These are phyloP conservation scores for Ceratobasidium theobromae DNA, from an alignment of 1,284 basidiomycete species.

Conservation along the genomic window DNA sequence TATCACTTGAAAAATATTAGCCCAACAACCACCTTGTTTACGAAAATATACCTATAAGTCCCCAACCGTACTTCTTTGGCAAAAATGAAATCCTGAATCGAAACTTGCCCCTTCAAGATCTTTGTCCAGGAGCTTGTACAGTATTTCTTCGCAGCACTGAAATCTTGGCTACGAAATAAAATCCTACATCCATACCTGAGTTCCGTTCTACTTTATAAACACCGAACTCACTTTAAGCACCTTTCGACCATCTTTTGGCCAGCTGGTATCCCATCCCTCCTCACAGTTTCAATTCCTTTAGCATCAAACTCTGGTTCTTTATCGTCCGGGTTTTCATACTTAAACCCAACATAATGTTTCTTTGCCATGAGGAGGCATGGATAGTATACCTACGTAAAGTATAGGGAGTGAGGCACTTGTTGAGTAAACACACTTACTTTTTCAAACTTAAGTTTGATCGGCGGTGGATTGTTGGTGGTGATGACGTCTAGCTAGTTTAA, in stretches of 20 bases:
- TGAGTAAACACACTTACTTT: slow-evolving; percentile 58
- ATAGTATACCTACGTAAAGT: slow-evolving; percentile 72
- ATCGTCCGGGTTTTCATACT: slow-evolving; percentile 85
- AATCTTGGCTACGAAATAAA: slow-evolving; percentile 84
- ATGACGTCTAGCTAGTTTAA: slow-evolving; percentile 53
- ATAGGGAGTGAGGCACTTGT: background rate
- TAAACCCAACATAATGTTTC: slow-evolving; percentile 96
- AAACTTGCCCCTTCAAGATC: slow-evolving; percentile 76
- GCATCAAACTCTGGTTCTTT: slow-evolving; percentile 85
- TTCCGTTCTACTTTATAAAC: background rate
- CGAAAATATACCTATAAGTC: slow-evolving; percentile 68
- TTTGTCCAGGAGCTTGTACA: slow-evolving; percentile 85
- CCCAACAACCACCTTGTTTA: background rate
- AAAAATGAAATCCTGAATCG: slow-evolving; percentile 90
- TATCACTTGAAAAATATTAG: slow-evolving; percentile 56
- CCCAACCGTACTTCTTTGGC: slow-evolving; percentile 93
- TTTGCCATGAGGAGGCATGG: slow-evolving; percentile 94
- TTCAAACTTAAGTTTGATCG: slow-evolving; percentile 96
- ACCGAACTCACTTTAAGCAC: slow-evolving; percentile 68
- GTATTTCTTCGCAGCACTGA: slow-evolving; percentile 87
- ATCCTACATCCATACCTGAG: slow-evolving; percentile 54
- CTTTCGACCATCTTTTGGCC: slow-evolving; percentile 88
- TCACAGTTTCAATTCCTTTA: slow-evolving; percentile 96
- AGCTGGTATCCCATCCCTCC: slow-evolving; percentile 86
- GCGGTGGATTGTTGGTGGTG: slow-evolving; percentile 84